phyloP scores from a whole-genome alignment of 179 eudicot species.

The Sideroxylon spinosum region DNA sequence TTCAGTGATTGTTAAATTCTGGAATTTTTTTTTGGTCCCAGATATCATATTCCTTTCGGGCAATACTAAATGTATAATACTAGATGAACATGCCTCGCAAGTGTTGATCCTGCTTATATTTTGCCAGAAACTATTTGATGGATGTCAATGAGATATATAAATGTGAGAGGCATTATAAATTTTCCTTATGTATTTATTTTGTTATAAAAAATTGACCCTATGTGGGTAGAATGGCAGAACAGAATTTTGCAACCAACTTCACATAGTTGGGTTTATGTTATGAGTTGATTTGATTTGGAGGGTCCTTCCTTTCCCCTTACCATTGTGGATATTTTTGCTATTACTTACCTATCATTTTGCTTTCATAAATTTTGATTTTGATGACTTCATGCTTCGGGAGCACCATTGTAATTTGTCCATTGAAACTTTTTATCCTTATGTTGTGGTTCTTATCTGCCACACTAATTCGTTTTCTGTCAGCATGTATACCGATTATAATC shows the following conservation, averaged over 20 bases:
- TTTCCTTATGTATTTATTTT: no score
- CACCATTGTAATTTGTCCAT: not conserved
- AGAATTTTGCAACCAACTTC: no score
- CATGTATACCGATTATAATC: not conserved
- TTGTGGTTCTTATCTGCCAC: not conserved
- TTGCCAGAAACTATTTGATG: not conserved
- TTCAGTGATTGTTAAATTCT: not conserved
- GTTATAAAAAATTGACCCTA: no score
- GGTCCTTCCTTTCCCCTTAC: not conserved
- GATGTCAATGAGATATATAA: not conserved
- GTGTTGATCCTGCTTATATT: not conserved
- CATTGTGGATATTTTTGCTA: not conserved
- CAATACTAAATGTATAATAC: not conserved
- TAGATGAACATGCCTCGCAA: not conserved
- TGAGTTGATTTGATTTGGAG: not conserved
- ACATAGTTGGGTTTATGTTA: no score
- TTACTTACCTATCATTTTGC: not conserved
- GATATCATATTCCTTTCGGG: not conserved
- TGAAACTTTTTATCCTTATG: not conserved
- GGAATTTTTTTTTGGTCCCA: not conserved
- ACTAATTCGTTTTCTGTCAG: not conserved
- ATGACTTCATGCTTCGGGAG: not conserved
- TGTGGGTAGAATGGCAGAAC: no score
- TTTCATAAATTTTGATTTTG: not conserved
- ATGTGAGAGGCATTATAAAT: no score